These are phyloP conservation scores for Fusarium sambucinum DNA, from an alignment of 2,329 filamentous ascomycete species.

Conservation along the genomic window DNA sequence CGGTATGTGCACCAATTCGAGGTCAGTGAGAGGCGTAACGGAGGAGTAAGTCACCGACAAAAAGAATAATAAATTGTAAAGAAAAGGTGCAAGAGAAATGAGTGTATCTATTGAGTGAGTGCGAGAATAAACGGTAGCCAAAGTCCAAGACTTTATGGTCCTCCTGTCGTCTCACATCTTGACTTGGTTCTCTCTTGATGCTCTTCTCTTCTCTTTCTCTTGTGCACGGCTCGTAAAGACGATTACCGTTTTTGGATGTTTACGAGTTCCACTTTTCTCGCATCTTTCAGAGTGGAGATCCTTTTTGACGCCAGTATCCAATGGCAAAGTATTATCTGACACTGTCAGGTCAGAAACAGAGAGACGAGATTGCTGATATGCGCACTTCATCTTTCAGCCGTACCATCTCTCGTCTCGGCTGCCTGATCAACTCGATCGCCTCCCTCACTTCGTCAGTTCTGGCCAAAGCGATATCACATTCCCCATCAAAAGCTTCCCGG, in stretches of 20 bases:
- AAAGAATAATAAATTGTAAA: not conserved
- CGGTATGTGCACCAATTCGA: not conserved
- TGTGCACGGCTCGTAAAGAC: slow-evolving; percentile 26
- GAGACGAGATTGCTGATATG: not conserved
- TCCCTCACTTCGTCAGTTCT: slow-evolving; percentile 6
- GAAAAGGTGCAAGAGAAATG: fast-evolving
- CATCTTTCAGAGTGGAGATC: not conserved
- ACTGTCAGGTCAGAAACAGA: not conserved
- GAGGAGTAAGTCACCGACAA: not conserved
- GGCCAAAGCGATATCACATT: slow-evolving; percentile 27
- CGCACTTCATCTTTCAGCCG: not conserved
- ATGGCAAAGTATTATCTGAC: not conserved
- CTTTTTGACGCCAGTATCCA: not conserved
- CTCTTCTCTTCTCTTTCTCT: too few species aligned
- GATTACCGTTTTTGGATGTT: slow-evolving; percentile 32
- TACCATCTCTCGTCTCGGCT: not conserved
- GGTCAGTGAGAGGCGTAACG: not conserved
- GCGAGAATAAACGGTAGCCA: too few species aligned
- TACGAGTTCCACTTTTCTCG: slow-evolving; percentile 28
- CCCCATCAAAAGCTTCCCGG: slow-evolving; percentile 32
- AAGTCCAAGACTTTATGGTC: not conserved
- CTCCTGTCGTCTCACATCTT: not conserved
- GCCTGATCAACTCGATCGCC: too few species aligned
- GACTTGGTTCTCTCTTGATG: not conserved
- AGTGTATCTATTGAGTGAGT: not conserved